Evolutionary conservation across 2,329 filamentous ascomycete genomes (phyloP).

Genomic region (Fusarium tjaetaba): DNA sequence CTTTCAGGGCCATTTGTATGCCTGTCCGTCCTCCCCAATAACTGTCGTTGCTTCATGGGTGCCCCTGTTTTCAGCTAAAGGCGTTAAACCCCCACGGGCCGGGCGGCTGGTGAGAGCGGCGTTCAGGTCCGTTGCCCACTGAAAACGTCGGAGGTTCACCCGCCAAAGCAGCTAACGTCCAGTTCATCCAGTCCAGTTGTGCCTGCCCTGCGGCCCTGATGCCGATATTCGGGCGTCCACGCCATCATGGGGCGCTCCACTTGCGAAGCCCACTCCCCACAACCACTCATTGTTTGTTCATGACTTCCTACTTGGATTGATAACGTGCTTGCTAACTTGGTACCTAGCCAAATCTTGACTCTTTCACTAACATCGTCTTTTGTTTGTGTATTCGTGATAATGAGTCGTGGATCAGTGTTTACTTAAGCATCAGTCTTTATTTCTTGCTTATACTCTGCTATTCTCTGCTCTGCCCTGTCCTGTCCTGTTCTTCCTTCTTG

Average conservation of each 20-base stretch:
- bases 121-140: constrained; percentile 18
- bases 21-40: constrained; percentile 1
- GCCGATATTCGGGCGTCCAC: constrained; percentile 28
- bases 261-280: neutral
- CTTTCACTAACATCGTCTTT: constrained; percentile 5
- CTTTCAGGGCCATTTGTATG: neutral
- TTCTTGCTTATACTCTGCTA: neutral
- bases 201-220: constrained; percentile 7
- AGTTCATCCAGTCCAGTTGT: neutral
- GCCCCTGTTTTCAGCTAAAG: constrained; percentile 25
- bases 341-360: neutral
- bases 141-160: constrained; percentile 2
- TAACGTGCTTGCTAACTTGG: constrained; percentile 8
- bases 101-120: neutral
- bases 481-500: neutral
- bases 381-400: constrained; percentile 6
- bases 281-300: constrained; percentile 32
- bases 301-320: constrained; percentile 29
- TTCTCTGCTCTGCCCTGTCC: neutral
- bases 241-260: constrained; percentile 15
- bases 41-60: constrained; percentile 12
- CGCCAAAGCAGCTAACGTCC: constrained; percentile 4
- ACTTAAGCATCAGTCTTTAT: neutral
- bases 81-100: neutral
- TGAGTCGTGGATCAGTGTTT: neutral